A percentile compares a stretch with the other conserved stretches of the same genome.
phyloP scores from a whole-genome alignment of 768 basidiomycete species.

The Calocera cornea region DNA sequence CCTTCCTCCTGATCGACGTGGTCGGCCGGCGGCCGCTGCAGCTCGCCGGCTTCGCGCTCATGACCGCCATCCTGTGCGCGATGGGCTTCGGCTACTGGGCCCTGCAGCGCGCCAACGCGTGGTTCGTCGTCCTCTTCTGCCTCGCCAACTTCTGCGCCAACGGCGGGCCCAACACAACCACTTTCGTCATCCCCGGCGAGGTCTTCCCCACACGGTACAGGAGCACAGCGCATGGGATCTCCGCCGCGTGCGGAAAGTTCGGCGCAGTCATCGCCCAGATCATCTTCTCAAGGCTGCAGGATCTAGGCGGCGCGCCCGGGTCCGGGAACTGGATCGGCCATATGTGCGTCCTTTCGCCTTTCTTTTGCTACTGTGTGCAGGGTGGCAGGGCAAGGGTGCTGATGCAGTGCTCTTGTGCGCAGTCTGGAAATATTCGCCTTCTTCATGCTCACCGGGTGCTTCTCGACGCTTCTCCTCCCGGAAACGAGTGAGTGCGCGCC shows the following conservation, averaged over 20 bases:
- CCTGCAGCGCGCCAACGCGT: slow-evolving; percentile 12
- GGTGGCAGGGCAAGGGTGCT: neutral
- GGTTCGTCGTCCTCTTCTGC: slow-evolving; percentile 19
- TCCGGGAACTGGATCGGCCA: slow-evolving; percentile 31
- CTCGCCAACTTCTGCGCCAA: slow-evolving; percentile 20
- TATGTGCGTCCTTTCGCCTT: neutral
- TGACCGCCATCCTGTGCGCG: slow-evolving; percentile 14
- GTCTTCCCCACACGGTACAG: slow-evolving; percentile 19
- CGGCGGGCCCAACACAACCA: slow-evolving; percentile 21
- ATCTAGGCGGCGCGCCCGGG: slow-evolving; percentile 43
- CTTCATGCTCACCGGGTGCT: slow-evolving; percentile 76
- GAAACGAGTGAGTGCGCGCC: slow-evolving; percentile 56
- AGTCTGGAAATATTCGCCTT: slow-evolving; percentile 64
- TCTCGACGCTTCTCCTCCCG: slow-evolving; percentile 65
- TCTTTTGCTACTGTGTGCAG: too few species aligned
- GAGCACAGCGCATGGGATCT: slow-evolving; percentile 16
- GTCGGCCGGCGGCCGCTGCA: slow-evolving; percentile 25
- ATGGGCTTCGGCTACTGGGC: slow-evolving; percentile 18
- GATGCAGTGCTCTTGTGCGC: slow-evolving; percentile 7
- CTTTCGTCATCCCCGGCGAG: slow-evolving; percentile 26
- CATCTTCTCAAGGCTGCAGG: slow-evolving; percentile 30
- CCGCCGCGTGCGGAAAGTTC: slow-evolving; percentile 17
- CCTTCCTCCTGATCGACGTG: slow-evolving; percentile 16
- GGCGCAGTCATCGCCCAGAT: slow-evolving; percentile 19
- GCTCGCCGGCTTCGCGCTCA: slow-evolving; percentile 14